Evolutionary conservation across 305 asterid genomes (phyloP), one percentile per base, ranked within the genome.

Genomic region (Rubia peregrina): DNA sequence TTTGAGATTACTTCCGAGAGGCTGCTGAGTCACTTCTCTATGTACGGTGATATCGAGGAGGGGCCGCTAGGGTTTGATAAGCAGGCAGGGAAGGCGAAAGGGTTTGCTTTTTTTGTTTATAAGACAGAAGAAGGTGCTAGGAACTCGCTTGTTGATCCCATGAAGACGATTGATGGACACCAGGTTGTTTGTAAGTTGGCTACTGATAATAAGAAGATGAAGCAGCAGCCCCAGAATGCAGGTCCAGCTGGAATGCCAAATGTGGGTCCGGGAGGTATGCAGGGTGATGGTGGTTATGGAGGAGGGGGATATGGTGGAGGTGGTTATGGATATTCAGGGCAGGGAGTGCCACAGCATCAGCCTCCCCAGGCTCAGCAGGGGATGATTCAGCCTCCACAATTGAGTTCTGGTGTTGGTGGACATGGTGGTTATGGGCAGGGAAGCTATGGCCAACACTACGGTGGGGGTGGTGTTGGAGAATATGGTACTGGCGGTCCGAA

Each of bases 41-140:
- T 75, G 76, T 94, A 80, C 44, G 97, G 98, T 44, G 98, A 94
- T 76, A 91, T 94, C 73, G 98, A 94, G 85, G 98, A 94, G 75
- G 98, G 98, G 65, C 98, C 96, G 0, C 69, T 94, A 65, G 98
- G 98, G 70, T 94, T 94, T 72, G 98, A 94, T 80, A 94, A 94
- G 85, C 98, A 94, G 87, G 82, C 91, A 61, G 98, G 98, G 6
- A 94, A 94, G 77, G 88, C 89, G 0, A 91, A 87, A 67, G 97
- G 98, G 9, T 94, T 94, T 73, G 98, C 98, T 0, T 94, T 94
- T 74, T 94, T 94, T 56, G 98, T 94, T 21, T 94, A 91, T 67
- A 91, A 89, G 80, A 88, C 92, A 0, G 98, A 91, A 83, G 96
- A 93, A 30, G 97, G 96, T 30, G 98, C 97, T 3, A 88, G 82